phyloP scores from a whole-genome alignment of 805 yeast species.

The Metschnikowia corniflorae region DNA sequence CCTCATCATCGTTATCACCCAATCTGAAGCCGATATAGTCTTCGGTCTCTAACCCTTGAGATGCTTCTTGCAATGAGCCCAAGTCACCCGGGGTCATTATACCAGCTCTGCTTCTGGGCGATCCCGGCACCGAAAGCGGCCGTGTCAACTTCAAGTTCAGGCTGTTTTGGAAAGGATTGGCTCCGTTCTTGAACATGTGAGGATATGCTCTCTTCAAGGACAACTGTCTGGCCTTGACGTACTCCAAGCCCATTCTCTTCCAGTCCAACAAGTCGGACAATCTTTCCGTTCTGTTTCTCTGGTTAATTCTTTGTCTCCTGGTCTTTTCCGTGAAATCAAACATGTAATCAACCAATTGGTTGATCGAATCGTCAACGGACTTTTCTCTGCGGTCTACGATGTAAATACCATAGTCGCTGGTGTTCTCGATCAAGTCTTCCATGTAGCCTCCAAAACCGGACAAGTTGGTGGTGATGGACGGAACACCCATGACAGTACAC shows the following conservation, averaged over 20 bases:
- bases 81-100: constrained; percentile 97
- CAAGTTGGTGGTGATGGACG: constrained; percentile 91
- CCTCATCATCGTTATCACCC: constrained; percentile 43
- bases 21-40: constrained; percentile 67
- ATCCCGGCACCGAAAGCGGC: constrained; percentile 96
- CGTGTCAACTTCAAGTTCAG: constrained; percentile 71
- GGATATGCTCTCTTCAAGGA: constrained; percentile 94
- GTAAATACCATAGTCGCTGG: constrained; percentile 94
- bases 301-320: constrained; percentile 95
- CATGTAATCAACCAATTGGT: constrained; percentile 87
- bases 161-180: constrained; percentile 43
- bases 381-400: constrained; percentile 93
- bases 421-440: constrained; percentile 95
- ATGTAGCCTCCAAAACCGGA: constrained; percentile 98
- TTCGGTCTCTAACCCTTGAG: constrained; percentile 62
- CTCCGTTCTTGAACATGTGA: constrained; percentile 59
- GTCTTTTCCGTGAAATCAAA: constrained; percentile 83
- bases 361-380: constrained; percentile 88
- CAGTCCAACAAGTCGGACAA: constrained; percentile 90
- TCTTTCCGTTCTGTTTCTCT: constrained; percentile 94
- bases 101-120: constrained; percentile 74
- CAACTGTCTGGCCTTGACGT: constrained; percentile 88
- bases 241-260: constrained; percentile 97
- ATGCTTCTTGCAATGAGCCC: constrained; percentile 92
- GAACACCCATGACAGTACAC: constrained; percentile 99